Evolutionary conservation across 2,329 filamentous ascomycete species (phyloP).

Genomic region (Apiospora sp.): DNA sequence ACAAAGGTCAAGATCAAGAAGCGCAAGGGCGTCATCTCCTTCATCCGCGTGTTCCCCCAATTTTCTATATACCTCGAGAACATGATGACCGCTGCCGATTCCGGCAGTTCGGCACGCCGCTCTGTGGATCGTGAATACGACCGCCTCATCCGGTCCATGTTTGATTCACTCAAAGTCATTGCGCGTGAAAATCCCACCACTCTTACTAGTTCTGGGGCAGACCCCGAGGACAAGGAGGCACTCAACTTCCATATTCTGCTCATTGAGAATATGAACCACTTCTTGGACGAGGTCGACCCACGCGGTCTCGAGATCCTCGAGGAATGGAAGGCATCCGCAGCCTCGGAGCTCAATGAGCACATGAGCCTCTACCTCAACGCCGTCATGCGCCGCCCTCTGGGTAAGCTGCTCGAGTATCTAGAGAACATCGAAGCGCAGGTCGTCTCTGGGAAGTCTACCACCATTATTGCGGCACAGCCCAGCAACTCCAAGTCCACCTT

Average conservation of each 20-base stretch:
- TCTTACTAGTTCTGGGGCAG: slow-evolving; percentile 53
- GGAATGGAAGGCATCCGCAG: slow-evolving; percentile 82
- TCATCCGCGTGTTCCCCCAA: slow-evolving; percentile 90
- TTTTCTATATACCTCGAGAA: slow-evolving; percentile 87
- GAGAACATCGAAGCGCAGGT: slow-evolving; percentile 84
- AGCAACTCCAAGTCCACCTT: slow-evolving; percentile 84
- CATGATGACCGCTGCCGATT: slow-evolving; percentile 71
- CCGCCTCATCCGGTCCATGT: slow-evolving; percentile 93
- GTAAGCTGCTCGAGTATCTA: slow-evolving; percentile 89
- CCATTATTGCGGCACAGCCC: slow-evolving; percentile 77
- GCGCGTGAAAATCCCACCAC: slow-evolving; percentile 72
- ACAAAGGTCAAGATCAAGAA: slow-evolving; percentile 99
- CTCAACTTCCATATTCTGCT: slow-evolving; percentile 97
- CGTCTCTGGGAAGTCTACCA: slow-evolving; percentile 64
- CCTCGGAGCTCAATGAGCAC: slow-evolving; percentile 83
- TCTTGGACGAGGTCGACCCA: slow-evolving; percentile 87
- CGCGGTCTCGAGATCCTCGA: slow-evolving; percentile 78
- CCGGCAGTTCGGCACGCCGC: slow-evolving; percentile 70
- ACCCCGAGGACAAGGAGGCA: slow-evolving; percentile 90
- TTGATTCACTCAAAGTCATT: slow-evolving; percentile 95
- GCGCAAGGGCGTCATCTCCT: slow-evolving; percentile 93
- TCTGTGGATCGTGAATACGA: slow-evolving; percentile 88
- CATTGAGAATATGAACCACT: slow-evolving; percentile 99
- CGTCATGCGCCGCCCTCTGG: slow-evolving; percentile 87
- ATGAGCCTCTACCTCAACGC: slow-evolving; percentile 86